Evolutionary conservation across 1,284 basidiomycete genomes (phyloP), one percentile per base, ranked within the genome.

Genomic region (Coniferiporia weirii): DNA sequence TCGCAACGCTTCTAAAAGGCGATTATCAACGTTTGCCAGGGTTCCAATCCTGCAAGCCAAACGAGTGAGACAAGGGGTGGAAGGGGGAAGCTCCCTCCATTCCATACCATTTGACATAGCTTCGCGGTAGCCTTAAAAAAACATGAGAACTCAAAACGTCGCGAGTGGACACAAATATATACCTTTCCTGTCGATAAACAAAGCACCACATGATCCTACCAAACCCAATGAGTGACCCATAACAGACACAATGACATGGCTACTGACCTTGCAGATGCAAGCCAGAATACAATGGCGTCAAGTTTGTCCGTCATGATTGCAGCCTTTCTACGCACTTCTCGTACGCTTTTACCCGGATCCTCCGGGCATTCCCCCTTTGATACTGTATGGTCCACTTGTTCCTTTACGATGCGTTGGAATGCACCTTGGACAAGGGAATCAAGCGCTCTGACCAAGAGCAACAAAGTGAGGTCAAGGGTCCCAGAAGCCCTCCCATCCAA

Each of bases 191-290:
- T 65, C 83, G 75, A 66, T 91, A 91, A 69, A 89, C 85, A 70
- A 87, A 91, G 66, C 87, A 90, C 88, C 87, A 91, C 87, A 91
- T 90, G 55, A 91, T 89, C 66, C 89, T 89, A 62, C 38, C 17
- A n/a, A 15, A 38, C 15, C 38, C 40, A 61, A 59, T 45, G 40
- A 51, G 9, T 44, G 40, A 32, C 49, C 13, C 13, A 62, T 9
- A 13, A 2, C 10, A 51, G 32, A 50, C 12, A 60, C 40, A 10
- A 17, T 40, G 36, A 44, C 27, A 5, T 27, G n/a, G 22, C 46
- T 52, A 71, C 77, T 20, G 57, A 89, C 88, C 88, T 83, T 44
- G 87, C 83, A 63, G 85, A 87, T 63, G 82, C 83, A 9, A 79
- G 79, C 87, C 87, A 91, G 65, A 91, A 91, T 6, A 86, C 71